A percentile compares a stretch with the other conserved stretches of the same genome.
Evolutionary conservation across 495 filamentous ascomycete species (phyloP).

Genomic region (Clavariopsis aquatica): DNA sequence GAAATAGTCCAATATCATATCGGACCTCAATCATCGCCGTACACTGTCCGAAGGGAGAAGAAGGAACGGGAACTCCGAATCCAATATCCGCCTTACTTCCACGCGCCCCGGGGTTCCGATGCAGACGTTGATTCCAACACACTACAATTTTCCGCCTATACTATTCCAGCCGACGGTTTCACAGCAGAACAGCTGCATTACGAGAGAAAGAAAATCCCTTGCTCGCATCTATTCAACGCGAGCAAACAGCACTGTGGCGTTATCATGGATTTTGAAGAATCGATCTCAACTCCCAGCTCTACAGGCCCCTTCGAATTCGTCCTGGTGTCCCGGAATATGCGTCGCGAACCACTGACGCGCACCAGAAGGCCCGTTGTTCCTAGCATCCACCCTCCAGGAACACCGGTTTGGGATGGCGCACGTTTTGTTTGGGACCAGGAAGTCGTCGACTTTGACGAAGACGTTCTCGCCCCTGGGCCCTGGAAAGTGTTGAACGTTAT

Average conservation of each 20-base stretch:
- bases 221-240: conserved; percentile 23
- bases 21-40: conserved; percentile 16
- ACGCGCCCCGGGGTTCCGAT: conserved; percentile 14
- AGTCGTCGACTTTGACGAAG: conserved; percentile 20
- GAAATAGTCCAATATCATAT: conserved; percentile 25
- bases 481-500: conserved; percentile 33
- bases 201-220: conserved; percentile 15
- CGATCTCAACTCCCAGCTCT: conserved; percentile 2
- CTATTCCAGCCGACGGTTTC: conserved; percentile 21
- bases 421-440: conserved; percentile 26
- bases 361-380: conserved; percentile 3
- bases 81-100: conserved; percentile 18
- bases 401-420: conserved; percentile 28
- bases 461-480: conserved; percentile 9
- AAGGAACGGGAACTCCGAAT: conserved; percentile 21
- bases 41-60: conserved; percentile 23
- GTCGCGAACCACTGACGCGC: not conserved
- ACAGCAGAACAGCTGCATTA: conserved; percentile 19
- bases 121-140: conserved; percentile 14
- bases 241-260: conserved; percentile 26
- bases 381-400: conserved; percentile 30
- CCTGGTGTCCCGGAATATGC: conserved; percentile 24
- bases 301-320: conserved; percentile 21
- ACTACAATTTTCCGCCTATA: conserved; percentile 25
- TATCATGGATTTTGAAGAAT: conserved; percentile 29